Evolutionary conservation across 306 rosid species (phyloP).

Genomic region (Erythrophleum fordii): DNA sequence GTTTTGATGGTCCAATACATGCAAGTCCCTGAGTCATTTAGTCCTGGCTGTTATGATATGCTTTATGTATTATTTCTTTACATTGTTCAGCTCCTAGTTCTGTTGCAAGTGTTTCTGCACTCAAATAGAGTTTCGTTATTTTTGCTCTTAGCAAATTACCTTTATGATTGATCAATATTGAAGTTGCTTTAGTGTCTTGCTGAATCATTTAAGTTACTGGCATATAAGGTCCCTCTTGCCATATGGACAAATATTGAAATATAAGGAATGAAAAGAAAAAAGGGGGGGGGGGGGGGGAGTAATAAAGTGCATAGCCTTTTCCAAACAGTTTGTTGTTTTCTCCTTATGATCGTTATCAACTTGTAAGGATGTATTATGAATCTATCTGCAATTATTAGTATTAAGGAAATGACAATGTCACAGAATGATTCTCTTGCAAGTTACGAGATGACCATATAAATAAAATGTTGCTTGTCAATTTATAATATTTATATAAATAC

Average conservation of each 20-base stretch:
- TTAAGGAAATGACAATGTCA: background rate
- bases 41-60: background rate
- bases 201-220: background rate
- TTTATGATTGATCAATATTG: background rate
- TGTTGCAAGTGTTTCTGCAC: background rate
- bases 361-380: background rate
- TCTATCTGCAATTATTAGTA: background rate
- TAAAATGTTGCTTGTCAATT: background rate
- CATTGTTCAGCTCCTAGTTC: background rate
- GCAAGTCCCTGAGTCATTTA: background rate
- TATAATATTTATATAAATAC: background rate
- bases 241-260: background rate
- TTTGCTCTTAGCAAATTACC: background rate
- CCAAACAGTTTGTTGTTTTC: background rate
- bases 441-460: slow-evolving; percentile 1
- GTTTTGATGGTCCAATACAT: background rate
- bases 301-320: background rate
- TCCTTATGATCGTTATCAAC: background rate
- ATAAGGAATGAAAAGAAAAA: background rate
- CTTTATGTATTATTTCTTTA: background rate
- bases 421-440: background rate
- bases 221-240: background rate
- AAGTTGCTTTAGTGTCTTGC: background rate
- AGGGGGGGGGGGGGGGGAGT: no score
- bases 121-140: background rate